These are phyloP conservation scores for Candida arabinofermentans DNA, from an alignment of 805 yeast species.

Conservation along the genomic window DNA sequence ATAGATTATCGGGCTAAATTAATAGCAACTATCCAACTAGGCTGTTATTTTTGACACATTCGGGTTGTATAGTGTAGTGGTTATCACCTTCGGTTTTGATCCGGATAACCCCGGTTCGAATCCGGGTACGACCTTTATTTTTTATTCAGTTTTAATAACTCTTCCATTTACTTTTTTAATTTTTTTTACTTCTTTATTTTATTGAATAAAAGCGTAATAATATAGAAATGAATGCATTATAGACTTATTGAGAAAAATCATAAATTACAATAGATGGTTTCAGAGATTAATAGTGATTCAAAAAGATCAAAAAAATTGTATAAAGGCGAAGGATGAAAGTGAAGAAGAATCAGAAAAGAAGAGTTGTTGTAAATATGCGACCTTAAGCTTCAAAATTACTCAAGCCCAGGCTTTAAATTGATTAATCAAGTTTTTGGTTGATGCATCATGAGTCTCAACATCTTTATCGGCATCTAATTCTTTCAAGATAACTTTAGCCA, in stretches of 20 bases:
- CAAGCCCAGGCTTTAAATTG: constrained; percentile 83
- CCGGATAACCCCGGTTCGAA: constrained; percentile 79
- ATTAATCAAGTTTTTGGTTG: constrained; percentile 92
- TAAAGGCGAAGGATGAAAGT: neutral
- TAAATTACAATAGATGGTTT: neutral
- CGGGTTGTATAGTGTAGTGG: constrained; percentile 65
- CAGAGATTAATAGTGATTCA: neutral
- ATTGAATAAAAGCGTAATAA: neutral
- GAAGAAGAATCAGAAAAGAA: neutral
- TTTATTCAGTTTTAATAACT: constrained; percentile 14
- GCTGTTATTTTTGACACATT: no score
- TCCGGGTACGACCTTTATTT: constrained; percentile 65
- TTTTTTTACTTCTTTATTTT: neutral
- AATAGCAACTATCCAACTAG: no score
- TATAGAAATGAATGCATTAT: neutral
- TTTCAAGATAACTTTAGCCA: constrained; percentile 91
- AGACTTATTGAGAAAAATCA: neutral
- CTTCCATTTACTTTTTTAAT: neutral
- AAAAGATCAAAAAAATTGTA: neutral
- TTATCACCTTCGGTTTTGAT: constrained; percentile 77
- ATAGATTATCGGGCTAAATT: no score
- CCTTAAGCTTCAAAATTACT: no score
- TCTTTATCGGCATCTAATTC: constrained; percentile 66
- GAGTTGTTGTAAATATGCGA: no score
- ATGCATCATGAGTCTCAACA: constrained; percentile 75